phyloP scores from a whole-genome alignment of 1,284 basidiomycete species.

The Austropuccinia psidii region DNA sequence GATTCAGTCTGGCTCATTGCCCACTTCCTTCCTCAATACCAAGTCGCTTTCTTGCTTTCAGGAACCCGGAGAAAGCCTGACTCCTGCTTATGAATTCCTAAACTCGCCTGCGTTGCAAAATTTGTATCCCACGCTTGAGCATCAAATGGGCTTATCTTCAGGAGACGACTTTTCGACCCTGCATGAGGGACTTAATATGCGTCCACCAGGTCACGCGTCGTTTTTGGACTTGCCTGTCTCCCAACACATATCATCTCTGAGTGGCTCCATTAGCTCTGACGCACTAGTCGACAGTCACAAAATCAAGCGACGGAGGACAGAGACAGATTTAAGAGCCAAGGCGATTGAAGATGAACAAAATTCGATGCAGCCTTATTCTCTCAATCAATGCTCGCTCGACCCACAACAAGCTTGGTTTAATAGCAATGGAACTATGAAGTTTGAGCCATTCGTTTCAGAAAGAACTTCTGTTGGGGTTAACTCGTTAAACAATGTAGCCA shows the following conservation, averaged over 20 bases:
- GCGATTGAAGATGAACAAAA: not conserved
- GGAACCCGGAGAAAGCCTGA: conserved; percentile 7
- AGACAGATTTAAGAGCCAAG: conserved; percentile 19
- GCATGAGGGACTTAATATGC: not conserved
- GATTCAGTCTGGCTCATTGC: not conserved
- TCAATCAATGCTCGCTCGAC: conserved; percentile 17
- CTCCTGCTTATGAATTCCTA: conserved; percentile 17
- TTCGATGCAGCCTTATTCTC: not conserved
- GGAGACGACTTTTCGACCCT: not conserved
- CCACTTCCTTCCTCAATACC: conserved; percentile 6
- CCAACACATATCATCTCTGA: not conserved
- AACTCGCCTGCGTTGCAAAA: conserved; percentile 2
- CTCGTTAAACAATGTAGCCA: not conserved
- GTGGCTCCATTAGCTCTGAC: not conserved
- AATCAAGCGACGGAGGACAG: conserved; percentile 32
- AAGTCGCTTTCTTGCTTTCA: conserved; percentile 5
- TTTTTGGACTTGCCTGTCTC: not conserved
- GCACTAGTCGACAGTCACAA: conserved; percentile 1
- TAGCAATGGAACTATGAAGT: conserved; percentile 7
- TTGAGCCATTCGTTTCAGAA: not conserved
- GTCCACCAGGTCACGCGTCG: conserved; percentile 11
- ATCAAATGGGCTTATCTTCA: conserved; percentile 1
- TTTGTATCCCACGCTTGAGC: conserved; percentile 6
- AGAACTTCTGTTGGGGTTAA: not conserved
- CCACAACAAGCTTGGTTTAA: conserved; percentile 18